A percentile compares a stretch with the other conserved stretches of the same genome.
These are phyloP conservation scores for Colletotrichum caudatum DNA, from an alignment of 2,329 filamentous ascomycete genomes.

Conservation along the genomic window DNA sequence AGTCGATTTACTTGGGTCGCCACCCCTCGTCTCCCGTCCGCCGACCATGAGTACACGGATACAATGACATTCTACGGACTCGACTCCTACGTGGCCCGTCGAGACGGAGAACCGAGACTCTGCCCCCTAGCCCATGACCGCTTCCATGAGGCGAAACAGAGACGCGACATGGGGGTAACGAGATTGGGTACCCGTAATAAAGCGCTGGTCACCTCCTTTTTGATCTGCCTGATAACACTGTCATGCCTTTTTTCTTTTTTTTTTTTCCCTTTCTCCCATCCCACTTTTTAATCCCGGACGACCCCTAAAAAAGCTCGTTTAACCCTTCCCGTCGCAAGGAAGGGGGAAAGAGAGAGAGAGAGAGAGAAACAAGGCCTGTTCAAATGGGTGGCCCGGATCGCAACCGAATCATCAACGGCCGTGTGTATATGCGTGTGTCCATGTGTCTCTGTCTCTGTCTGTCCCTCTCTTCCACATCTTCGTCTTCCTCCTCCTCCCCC, in stretches of 20 bases:
- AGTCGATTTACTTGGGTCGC: no score
- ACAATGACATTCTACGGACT: neutral
- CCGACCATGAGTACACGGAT: no score
- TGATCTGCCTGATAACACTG: neutral
- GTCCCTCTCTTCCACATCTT: neutral
- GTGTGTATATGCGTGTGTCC: neutral
- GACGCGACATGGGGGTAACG: slow-evolving; percentile 17
- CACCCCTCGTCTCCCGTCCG: no score
- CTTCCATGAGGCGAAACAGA: slow-evolving; percentile 17
- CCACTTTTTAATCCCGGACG: slow-evolving; percentile 19
- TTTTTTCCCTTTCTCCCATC: no score
- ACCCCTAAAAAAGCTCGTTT: slow-evolving; percentile 11
- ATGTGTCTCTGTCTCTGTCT: neutral
- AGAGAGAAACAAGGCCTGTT: neutral
- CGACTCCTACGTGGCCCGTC: neutral
- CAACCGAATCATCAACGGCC: neutral
- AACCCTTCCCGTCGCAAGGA: neutral
- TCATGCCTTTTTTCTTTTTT: slow-evolving; percentile 8
- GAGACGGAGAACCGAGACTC: neutral
- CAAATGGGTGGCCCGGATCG: slow-evolving; percentile 3
- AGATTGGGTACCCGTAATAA: slow-evolving; percentile 25
- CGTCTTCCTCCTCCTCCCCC: neutral
- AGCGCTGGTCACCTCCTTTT: slow-evolving; percentile 19
- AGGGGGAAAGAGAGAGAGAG: no score
- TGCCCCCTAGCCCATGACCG: slow-evolving; percentile 1